phyloP scores from a whole-genome alignment of 139 green algal genomes.

The Pleodorina starrii region DNA sequence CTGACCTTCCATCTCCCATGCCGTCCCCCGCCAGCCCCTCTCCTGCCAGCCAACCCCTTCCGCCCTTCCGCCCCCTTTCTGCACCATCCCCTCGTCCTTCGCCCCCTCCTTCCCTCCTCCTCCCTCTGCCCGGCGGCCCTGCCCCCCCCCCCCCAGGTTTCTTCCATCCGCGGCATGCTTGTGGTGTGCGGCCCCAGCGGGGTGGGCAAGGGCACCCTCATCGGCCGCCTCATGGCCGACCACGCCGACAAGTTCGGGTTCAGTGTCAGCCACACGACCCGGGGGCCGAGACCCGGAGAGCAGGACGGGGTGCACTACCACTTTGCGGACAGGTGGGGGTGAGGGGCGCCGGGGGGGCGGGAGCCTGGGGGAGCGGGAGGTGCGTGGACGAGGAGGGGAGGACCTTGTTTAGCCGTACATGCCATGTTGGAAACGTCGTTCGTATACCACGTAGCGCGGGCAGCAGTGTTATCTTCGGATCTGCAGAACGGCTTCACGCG shows the following conservation, averaged over 20 bases:
- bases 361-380: background rate
- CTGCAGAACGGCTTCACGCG: too few relatives aligned
- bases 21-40: too few relatives aligned
- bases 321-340: slow-evolving; percentile 65
- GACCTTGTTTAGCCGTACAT: too few relatives aligned
- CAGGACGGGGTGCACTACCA: slow-evolving; percentile 89
- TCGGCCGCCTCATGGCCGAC: slow-evolving; percentile 74
- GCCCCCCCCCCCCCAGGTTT: background rate
- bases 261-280: slow-evolving; percentile 88
- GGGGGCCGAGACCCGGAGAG: slow-evolving; percentile 66
- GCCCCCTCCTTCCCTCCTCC: background rate
- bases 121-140: too few relatives aligned
- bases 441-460: too few relatives aligned
- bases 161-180: slow-evolving; percentile 53
- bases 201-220: slow-evolving; percentile 92
- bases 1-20: too few relatives aligned
- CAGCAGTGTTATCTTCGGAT: too few relatives aligned
- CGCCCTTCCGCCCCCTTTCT: too few relatives aligned
- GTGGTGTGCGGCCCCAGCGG: slow-evolving; percentile 88
- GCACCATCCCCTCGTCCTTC: background rate
- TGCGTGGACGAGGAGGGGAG: too few relatives aligned
- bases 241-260: slow-evolving; percentile 80
- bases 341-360: too few relatives aligned
- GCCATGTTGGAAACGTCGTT: too few relatives aligned
- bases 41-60: too few relatives aligned